Evolutionary conservation across 2,329 filamentous ascomycete genomes (phyloP).

Genomic region (Ramularia endophylla): DNA sequence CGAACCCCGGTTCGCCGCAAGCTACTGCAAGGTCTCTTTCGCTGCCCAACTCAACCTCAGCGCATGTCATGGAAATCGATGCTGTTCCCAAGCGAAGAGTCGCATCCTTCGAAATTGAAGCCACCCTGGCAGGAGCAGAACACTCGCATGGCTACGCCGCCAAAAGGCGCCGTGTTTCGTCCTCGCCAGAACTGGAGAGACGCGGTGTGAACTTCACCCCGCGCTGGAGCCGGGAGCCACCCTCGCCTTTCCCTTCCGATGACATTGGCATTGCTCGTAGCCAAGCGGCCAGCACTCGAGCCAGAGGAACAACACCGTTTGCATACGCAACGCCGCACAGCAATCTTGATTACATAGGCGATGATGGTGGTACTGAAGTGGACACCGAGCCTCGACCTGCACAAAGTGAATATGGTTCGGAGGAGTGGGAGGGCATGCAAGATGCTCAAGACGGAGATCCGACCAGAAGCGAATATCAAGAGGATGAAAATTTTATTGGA

Average conservation of each 20-base stretch:
- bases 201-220: slow-evolving; percentile 36
- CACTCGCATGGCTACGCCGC: slow-evolving; percentile 15
- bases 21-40: slow-evolving; percentile 28
- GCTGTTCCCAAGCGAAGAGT: slow-evolving; percentile 26
- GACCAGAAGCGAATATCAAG: slow-evolving; percentile 4
- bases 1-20: slow-evolving; percentile 30
- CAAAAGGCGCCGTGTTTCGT: slow-evolving; percentile 49
- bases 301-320: slow-evolving; percentile 50
- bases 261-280: slow-evolving; percentile 18
- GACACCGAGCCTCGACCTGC: slow-evolving; percentile 8
- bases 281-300: slow-evolving; percentile 37
- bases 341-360: slow-evolving; percentile 30
- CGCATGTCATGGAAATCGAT: slow-evolving; percentile 10
- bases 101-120: slow-evolving; percentile 26
- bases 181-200: slow-evolving; percentile 45
- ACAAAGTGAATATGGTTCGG: slow-evolving; percentile 11
- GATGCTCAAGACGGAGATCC: slow-evolving; percentile 22
- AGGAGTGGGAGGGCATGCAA: slow-evolving; percentile 33
- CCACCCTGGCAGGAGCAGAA: slow-evolving; percentile 25
- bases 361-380: slow-evolving; percentile 27
- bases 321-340: slow-evolving; percentile 74
- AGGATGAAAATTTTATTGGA: slow-evolving; percentile 18
- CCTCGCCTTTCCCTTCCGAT: slow-evolving; percentile 37
- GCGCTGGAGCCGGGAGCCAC: slow-evolving; percentile 39
- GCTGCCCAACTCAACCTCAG: slow-evolving; percentile 20